These are phyloP conservation scores for Acidomyces sp. DNA, from an alignment of 495 filamentous ascomycete species.

Conservation along the genomic window DNA sequence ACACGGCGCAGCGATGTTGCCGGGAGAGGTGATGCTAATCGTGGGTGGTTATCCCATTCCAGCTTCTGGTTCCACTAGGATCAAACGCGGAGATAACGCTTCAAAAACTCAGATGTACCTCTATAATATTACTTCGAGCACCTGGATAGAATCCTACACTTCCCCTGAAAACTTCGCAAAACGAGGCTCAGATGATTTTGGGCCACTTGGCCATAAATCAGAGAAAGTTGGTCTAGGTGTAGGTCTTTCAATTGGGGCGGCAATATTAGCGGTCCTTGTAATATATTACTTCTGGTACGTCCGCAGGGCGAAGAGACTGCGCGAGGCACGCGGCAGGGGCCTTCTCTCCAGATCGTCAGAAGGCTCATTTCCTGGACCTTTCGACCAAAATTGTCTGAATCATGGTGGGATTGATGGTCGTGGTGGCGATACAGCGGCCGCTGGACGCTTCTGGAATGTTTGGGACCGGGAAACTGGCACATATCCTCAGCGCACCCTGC, in stretches of 20 bases:
- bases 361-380: constrained; percentile 5
- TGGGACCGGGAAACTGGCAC: constrained; percentile 8
- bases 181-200: constrained; percentile 3
- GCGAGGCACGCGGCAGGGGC: constrained; percentile 38
- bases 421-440: constrained; percentile 9
- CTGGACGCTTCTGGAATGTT: constrained; percentile 16
- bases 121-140: constrained; percentile 63
- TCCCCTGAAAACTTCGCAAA: constrained; percentile 25
- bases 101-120: constrained; percentile 45
- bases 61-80: constrained; percentile 27
- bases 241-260: constrained; percentile 58
- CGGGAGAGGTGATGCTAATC: constrained; percentile 82
- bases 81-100: constrained; percentile 22
- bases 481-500: neutral
- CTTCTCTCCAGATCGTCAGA: constrained; percentile 31
- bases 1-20: constrained; percentile 71
- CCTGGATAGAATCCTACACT: constrained; percentile 57
- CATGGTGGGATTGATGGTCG: constrained; percentile 10
- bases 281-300: constrained; percentile 46
- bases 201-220: constrained; percentile 25
- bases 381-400: constrained; percentile 1
- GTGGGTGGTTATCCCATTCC: constrained; percentile 67
- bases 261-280: constrained; percentile 38
- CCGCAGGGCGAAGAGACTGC: constrained; percentile 37
- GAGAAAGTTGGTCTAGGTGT: constrained; percentile 56